phyloP scores from a whole-genome alignment of 1,284 basidiomycete species.

The Boletus semigastroideus region DNA sequence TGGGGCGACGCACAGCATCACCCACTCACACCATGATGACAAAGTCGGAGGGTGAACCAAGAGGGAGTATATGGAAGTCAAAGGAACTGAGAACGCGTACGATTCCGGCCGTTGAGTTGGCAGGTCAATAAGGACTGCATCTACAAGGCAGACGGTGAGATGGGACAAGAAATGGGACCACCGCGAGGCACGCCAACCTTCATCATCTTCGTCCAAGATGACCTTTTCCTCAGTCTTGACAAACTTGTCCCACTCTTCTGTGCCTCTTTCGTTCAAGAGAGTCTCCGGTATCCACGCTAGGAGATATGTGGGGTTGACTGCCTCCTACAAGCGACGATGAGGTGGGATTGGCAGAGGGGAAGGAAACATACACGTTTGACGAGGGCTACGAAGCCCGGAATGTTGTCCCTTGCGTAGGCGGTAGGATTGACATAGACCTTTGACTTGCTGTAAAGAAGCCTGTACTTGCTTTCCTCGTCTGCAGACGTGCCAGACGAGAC shows the following conservation, averaged over 20 bases:
- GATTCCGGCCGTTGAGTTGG: conserved; percentile 78
- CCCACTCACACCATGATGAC: conserved; percentile 81
- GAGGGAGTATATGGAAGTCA: conserved; percentile 89
- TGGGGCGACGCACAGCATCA: conserved; percentile 2
- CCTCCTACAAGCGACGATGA: conserved; percentile 51
- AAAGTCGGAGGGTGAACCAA: conserved; percentile 82
- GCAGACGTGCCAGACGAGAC: conserved; percentile 24
- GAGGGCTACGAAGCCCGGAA: conserved; percentile 87
- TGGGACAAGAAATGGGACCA: neutral
- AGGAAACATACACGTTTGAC: conserved; percentile 69
- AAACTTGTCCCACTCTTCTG: conserved; percentile 83
- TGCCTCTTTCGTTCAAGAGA: conserved; percentile 72
- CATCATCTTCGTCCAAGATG: conserved; percentile 61
- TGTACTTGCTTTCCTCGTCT: conserved; percentile 59
- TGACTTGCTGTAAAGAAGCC: conserved; percentile 84
- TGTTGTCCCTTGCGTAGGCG: conserved; percentile 87
- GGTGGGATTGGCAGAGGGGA: neutral
- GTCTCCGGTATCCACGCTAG: conserved; percentile 86
- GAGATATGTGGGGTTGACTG: conserved; percentile 68
- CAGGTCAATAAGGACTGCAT: conserved; percentile 76
- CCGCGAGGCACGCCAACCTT: conserved; percentile 47
- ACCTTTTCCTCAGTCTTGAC: conserved; percentile 74
- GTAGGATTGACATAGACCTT: conserved; percentile 96
- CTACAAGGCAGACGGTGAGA: conserved; percentile 37
- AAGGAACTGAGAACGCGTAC: conserved; percentile 92